Percentiles rank a stretch among this genome's conserved stretches.
These are phyloP conservation scores for Nigrospora oryzae DNA, from an alignment of 2,329 filamentous ascomycete genomes.

Conservation along the genomic window DNA sequence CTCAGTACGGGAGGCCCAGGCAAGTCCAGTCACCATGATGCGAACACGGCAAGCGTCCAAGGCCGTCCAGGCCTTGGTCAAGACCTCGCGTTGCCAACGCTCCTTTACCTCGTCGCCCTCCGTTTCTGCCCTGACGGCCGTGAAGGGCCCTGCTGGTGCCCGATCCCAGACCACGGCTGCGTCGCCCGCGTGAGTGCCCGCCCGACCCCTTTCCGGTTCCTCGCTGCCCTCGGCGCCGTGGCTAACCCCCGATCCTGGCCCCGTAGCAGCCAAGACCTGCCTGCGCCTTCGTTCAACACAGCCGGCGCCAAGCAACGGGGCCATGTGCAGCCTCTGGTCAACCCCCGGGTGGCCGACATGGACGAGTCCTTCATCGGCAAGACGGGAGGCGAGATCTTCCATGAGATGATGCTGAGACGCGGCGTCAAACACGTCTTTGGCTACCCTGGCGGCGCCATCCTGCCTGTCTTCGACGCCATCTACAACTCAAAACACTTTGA, in stretches of 20 bases:
- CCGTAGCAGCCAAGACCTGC: constrained; percentile 49
- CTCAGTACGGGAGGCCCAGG: no score
- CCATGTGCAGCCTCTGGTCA: constrained; percentile 64
- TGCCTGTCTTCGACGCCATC: constrained; percentile 97
- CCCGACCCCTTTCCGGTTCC: neutral
- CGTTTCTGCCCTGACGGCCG: constrained; percentile 23
- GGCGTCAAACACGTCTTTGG: constrained; percentile 71
- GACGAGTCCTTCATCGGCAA: constrained; percentile 93
- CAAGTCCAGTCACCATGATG: constrained; percentile 30
- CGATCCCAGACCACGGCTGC: constrained; percentile 43
- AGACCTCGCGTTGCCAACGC: constrained; percentile 25
- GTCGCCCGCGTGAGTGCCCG: constrained; percentile 42
- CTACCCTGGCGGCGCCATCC: constrained; percentile 91
- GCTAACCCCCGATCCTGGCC: constrained; percentile 9
- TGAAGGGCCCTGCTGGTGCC: constrained; percentile 27
- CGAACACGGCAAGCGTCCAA: constrained; percentile 36
- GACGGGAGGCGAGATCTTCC: constrained; percentile 93
- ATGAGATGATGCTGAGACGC: constrained; percentile 97
- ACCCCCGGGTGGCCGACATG: constrained; percentile 53
- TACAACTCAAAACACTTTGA: constrained; percentile 97
- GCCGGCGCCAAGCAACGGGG: constrained; percentile 32
- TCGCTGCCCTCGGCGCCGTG: constrained; percentile 12
- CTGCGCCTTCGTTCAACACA: constrained; percentile 54
- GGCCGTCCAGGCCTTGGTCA: constrained; percentile 35
- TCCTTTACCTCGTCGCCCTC: constrained; percentile 30